Base-by-base conservation (phyloP, 2,329 filamentous ascomycete species). In the Apiospora kogelbergensis region DNA sequence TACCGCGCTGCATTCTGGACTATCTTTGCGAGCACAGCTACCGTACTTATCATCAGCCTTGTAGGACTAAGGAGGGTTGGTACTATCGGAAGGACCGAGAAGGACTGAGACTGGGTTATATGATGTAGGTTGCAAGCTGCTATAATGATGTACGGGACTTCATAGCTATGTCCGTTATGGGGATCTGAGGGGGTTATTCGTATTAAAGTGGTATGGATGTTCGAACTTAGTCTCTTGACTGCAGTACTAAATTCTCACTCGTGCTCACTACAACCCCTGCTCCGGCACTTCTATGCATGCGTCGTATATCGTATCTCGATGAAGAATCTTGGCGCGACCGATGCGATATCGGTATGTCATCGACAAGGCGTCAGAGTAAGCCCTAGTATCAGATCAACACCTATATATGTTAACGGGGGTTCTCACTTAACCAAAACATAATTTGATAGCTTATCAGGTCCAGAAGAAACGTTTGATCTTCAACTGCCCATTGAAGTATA, bases 1-100 rank as follows among this genome's bases (percentile, higher is more conserved):
- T 89, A 86, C 71, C 76, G 83, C 15, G 85, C 84, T 1, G 83
- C 81, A 0, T 89, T 87, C 70, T 88, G 86, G 86, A 80, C 82
- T 0, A 83, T 83, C 24, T 87, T 87, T 77, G 84, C 78, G 1
- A 77, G 79, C 11, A 82, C 82, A 68, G 74, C 84, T 1, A 71
- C 81, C 20, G 79, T 81, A 17, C 77, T 78, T 66, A 70, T 78
- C 0, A 74, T 85, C 60, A 79, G 80, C 15, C 75, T 75, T 3
- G 78, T 81, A 67, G 85, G 85, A 0, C 71, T 88, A 41, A 78
- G 81, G 65, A 82, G 80, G 65, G 80, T 81, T 6, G 85, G 85
- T 1, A 83, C 80, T 41, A 81, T 88, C 40, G 86, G 86, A 0
- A 77, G 85, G 72, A 87, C 86, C 72, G 76, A 78, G n/a, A 42